phyloP scores from a whole-genome alignment of 345 rosid genomes.

The Isatis tinctoria region DNA sequence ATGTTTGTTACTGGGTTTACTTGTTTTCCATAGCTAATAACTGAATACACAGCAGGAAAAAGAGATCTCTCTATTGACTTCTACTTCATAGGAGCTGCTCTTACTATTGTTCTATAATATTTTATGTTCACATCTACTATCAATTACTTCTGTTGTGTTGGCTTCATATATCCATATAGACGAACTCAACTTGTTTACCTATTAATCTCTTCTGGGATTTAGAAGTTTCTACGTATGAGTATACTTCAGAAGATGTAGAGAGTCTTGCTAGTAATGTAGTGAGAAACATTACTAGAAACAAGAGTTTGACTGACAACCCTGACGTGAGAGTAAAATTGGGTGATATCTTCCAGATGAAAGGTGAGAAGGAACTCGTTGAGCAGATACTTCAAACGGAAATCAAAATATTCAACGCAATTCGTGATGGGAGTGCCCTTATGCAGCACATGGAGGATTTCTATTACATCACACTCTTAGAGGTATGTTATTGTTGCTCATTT shows the following conservation, averaged over 20 bases:
- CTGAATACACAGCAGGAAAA: neutral
- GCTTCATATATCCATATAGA: neutral
- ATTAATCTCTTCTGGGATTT: neutral
- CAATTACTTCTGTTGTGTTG: neutral
- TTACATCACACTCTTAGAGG: conserved; percentile 87
- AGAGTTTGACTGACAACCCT: neutral
- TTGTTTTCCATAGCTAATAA: neutral
- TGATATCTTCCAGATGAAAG: conserved; percentile 74
- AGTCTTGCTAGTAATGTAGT: conserved; percentile 1
- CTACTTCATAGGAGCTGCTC: neutral
- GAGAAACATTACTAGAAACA: neutral
- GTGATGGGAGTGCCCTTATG: conserved; percentile 96
- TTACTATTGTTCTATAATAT: neutral
- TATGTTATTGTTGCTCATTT: conserved; percentile 23
- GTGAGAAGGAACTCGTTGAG: conserved; percentile 87
- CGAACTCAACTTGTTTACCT: neutral
- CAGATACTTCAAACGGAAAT: conserved; percentile 88
- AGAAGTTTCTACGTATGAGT: neutral
- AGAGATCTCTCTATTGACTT: neutral
- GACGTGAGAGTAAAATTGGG: neutral
- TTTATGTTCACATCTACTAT: neutral
- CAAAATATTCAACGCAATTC: conserved; percentile 74
- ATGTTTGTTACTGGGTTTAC: neutral
- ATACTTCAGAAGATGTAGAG: neutral
- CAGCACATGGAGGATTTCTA: conserved; percentile 99